Conservation (phyloP, 805 yeast species). For the Sugiyamaella qingdaonensis region DNA sequence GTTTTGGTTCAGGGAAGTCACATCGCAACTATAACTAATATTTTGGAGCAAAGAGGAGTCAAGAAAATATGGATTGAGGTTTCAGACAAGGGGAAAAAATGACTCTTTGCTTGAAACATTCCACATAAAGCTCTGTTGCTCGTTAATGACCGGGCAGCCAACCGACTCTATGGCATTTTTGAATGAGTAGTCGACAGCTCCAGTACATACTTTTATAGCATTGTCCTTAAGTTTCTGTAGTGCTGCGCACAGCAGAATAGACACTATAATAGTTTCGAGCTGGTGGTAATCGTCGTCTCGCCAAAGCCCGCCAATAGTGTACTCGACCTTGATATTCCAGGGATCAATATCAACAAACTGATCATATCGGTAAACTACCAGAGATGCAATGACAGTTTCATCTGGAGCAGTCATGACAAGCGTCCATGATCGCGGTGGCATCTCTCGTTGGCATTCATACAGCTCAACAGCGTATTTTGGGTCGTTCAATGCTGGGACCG, state of each 20-base stretch:
- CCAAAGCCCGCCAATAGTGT: background rate
- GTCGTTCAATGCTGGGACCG: background rate
- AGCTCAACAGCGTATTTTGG: background rate
- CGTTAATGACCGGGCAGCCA: background rate
- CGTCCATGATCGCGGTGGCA: background rate
- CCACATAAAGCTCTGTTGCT: background rate
- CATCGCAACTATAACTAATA: conserved; percentile 53
- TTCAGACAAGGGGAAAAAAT: conserved; percentile 44
- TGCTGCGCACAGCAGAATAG: background rate
- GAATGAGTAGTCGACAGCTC: background rate
- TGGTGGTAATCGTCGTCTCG: background rate
- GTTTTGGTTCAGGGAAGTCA: conserved; percentile 93
- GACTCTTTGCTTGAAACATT: conserved; percentile 13
- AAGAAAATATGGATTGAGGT: conserved; percentile 53
- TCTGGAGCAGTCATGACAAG: background rate
- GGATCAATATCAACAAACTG: background rate
- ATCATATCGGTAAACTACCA: background rate
- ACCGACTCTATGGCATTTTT: background rate
- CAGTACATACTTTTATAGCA: background rate
- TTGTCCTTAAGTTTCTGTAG: background rate
- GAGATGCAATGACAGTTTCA: background rate
- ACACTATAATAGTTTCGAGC: background rate
- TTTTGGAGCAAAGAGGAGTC: conserved; percentile 59
- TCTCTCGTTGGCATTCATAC: background rate
- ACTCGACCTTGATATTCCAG: background rate